A percentile compares a stretch with the other conserved stretches of the same genome.
Conservation (phyloP, 148 eudicot genomes). For the Nyssa sinensis region DNA sequence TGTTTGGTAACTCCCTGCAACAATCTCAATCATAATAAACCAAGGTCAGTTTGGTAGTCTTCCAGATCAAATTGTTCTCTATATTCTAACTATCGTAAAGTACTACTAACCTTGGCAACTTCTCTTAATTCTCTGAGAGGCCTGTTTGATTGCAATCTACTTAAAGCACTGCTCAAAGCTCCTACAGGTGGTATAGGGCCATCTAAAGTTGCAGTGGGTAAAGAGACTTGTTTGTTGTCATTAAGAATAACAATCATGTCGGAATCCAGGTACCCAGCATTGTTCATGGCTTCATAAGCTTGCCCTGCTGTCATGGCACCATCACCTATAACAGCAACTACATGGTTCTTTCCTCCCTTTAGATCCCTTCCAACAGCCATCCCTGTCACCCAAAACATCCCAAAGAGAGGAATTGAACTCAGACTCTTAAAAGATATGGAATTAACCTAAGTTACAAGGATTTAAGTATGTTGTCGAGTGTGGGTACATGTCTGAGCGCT, state of each 20-base stretch:
- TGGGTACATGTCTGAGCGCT: too few species aligned
- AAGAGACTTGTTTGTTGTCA: slow-evolving; percentile 91
- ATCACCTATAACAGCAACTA: slow-evolving; percentile 88
- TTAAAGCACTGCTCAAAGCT: slow-evolving; percentile 90
- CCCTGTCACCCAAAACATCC: slow-evolving; percentile 52
- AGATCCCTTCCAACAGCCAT: slow-evolving; percentile 98
- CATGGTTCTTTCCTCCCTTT: slow-evolving; percentile 71
- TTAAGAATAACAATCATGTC: slow-evolving; percentile 99
- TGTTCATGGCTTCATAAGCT: slow-evolving; percentile 98
- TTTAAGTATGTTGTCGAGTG: too few species aligned
- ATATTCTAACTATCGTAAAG: not conserved
- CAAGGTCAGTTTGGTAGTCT: not conserved
- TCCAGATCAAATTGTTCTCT: not conserved
- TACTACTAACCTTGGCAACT: slow-evolving; percentile 78
- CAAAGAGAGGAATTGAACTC: not conserved
- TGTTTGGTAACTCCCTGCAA: slow-evolving; percentile 89
- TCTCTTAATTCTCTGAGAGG: slow-evolving; percentile 94
- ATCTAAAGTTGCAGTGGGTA: slow-evolving; percentile 89
- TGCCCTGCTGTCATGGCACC: slow-evolving; percentile 99
- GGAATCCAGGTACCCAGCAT: slow-evolving; percentile 95
- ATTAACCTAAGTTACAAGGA: too few species aligned
- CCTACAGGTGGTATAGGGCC: slow-evolving; percentile 95
- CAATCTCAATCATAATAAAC: slow-evolving; percentile 7
- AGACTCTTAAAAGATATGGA: too few species aligned
- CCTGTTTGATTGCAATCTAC: slow-evolving; percentile 81